Conservation (phyloP, 106 monocot species). For the Iris macrosiphon region DNA sequence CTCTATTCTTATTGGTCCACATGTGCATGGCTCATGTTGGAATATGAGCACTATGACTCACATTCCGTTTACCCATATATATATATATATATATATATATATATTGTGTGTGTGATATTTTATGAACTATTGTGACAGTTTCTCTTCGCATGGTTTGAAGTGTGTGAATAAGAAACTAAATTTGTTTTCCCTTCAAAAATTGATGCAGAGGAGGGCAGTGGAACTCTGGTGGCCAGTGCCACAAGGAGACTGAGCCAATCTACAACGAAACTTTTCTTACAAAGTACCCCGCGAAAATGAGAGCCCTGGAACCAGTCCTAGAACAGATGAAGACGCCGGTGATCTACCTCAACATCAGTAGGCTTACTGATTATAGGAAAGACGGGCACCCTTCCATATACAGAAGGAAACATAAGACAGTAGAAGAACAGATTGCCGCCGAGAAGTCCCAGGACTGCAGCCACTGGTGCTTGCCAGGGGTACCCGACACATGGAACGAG, state of each 20-base stretch:
- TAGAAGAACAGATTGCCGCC: slow-evolving; percentile 40
- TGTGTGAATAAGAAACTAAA: too few species aligned
- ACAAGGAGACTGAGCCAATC: slow-evolving; percentile 85
- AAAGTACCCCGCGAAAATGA: slow-evolving; percentile 71
- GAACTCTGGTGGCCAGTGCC: slow-evolving; percentile 91
- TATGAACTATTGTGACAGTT: too few species aligned
- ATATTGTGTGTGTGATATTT: too few species aligned
- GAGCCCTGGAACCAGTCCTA: slow-evolving; percentile 40
- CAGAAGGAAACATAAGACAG: slow-evolving; percentile 22
- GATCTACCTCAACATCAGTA: slow-evolving; percentile 78
- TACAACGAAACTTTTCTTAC: slow-evolving; percentile 43
- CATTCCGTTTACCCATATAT: too few species aligned
- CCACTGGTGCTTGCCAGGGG: slow-evolving; percentile 97
- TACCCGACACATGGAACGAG: slow-evolving; percentile 92
- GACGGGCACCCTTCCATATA: slow-evolving; percentile 88
- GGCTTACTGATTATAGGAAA: slow-evolving; percentile 82
- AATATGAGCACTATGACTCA: too few species aligned
- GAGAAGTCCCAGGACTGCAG: slow-evolving; percentile 85
- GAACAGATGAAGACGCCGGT: slow-evolving; percentile 60
- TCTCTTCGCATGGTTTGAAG: too few species aligned
- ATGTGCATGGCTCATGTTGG: too few species aligned
- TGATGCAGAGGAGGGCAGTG: slow-evolving; percentile 91
- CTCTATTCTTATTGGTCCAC: too few species aligned
- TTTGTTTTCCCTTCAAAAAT: too few species aligned
- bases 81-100: too few species aligned